Evolutionary conservation across 768 basidiomycete genomes (phyloP).

Genomic region (Boletus subcaerulescens): DNA sequence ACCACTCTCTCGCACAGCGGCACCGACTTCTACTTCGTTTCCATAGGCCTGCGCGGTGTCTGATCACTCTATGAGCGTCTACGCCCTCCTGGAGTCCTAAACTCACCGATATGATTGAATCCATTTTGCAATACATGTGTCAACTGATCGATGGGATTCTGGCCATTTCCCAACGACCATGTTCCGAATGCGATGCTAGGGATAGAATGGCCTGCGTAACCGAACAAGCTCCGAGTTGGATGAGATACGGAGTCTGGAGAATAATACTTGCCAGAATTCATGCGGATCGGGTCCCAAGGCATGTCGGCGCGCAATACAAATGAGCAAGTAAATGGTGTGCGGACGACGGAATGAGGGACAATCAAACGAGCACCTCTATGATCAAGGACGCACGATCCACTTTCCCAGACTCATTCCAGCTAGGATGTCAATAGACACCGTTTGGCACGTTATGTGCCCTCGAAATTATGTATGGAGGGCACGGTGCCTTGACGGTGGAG

Average conservation of each 20-base stretch:
- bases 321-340: not conserved
- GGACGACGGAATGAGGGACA: too few species aligned
- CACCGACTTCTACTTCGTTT: conserved; percentile 54
- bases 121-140: conserved; percentile 61
- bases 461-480: too few species aligned
- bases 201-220: conserved; percentile 38
- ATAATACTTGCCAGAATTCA: conserved; percentile 54
- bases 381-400: too few species aligned
- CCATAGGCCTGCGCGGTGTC: conserved; percentile 62
- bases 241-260: not conserved
- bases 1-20: conserved; percentile 47
- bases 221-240: not conserved
- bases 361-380: too few species aligned
- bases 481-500: too few species aligned
- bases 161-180: conserved; percentile 59
- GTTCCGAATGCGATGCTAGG: conserved; percentile 64
- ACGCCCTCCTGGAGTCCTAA: not conserved
- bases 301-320: conserved; percentile 31
- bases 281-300: conserved; percentile 58
- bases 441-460: too few species aligned
- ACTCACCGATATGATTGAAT: conserved; percentile 59
- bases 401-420: too few species aligned
- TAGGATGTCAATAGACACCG: too few species aligned
- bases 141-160: conserved; percentile 50
- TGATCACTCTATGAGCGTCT: conserved; percentile 21